Conservation (phyloP, 805 yeast species). For the Ogataea angusta region DNA sequence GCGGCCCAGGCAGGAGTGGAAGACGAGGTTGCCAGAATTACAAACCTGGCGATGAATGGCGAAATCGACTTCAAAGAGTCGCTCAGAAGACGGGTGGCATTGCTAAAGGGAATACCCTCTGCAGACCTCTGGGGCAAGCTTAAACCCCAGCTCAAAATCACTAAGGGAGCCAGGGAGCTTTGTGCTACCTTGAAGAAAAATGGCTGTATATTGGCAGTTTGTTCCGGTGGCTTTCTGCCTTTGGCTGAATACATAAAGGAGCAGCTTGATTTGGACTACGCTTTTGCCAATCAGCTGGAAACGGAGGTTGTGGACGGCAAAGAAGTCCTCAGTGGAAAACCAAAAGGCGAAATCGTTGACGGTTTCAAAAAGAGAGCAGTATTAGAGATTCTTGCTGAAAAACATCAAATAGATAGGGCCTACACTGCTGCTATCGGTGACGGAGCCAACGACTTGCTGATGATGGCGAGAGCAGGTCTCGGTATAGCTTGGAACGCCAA, state of each 20-base stretch:
- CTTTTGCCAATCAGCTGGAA: constrained; percentile 73
- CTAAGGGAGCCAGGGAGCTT: constrained; percentile 83
- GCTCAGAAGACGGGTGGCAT: constrained; percentile 64
- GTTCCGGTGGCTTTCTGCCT: constrained; percentile 93
- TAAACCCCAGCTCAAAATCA: constrained; percentile 62
- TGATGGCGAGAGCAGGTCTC: constrained; percentile 90
- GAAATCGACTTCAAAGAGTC: constrained; percentile 89
- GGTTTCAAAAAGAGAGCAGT: constrained; percentile 79
- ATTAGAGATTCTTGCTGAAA: constrained; percentile 55
- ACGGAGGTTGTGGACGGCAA: constrained; percentile 44
- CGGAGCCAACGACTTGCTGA: constrained; percentile 92
- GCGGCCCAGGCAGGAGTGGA: constrained; percentile 94
- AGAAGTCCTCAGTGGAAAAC: constrained; percentile 64
- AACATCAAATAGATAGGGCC: constrained; percentile 48
- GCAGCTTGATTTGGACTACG: constrained; percentile 73
- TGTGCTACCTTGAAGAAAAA: constrained; percentile 54
- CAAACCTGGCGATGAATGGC: constrained; percentile 95
- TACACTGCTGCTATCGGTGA: constrained; percentile 86
- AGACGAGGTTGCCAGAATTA: constrained; percentile 78
- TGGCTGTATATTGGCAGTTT: constrained; percentile 76
- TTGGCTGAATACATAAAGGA: constrained; percentile 73
- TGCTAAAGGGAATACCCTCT: constrained; percentile 81
- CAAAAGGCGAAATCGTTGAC: constrained; percentile 80
- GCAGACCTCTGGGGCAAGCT: constrained; percentile 73
- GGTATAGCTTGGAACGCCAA: constrained; percentile 98